Evolutionary conservation across 345 rosid genomes (phyloP).

Genomic region (Zanthoxylum bungeanum): DNA sequence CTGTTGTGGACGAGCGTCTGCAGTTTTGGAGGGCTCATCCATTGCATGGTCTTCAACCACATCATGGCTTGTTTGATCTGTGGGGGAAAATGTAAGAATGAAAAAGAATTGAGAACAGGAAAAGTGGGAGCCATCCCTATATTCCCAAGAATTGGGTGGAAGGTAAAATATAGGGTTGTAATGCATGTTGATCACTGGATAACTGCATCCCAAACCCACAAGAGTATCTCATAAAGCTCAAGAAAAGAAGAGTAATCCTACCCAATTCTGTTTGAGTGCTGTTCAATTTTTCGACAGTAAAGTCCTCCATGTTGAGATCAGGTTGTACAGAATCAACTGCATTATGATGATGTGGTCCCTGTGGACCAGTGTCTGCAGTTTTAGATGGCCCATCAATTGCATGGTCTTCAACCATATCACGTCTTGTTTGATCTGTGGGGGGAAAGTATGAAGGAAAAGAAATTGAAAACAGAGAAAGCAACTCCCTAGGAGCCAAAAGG

Average conservation of each 20-base stretch:
- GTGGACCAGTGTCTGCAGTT: conserved; percentile 27
- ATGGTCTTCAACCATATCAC: conserved; percentile 30
- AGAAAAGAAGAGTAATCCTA: background rate
- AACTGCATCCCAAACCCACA: background rate
- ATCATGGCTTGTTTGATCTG: conserved; percentile 39
- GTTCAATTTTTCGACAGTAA: background rate
- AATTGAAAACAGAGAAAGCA: conserved; percentile 3
- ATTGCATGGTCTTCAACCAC: conserved; percentile 27
- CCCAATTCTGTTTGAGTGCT: background rate
- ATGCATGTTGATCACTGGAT: background rate
- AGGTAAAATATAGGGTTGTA: background rate
- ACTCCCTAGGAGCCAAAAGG: background rate
- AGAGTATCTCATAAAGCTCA: background rate
- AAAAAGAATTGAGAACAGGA: conserved; percentile 13
- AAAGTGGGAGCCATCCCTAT: background rate
- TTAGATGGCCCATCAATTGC: conserved; percentile 24
- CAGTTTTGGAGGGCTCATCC: conserved; percentile 26
- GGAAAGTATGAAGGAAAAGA: background rate
- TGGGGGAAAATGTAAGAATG: background rate
- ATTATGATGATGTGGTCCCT: conserved; percentile 15
- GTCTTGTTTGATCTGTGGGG: conserved; percentile 35
- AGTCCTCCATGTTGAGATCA: background rate
- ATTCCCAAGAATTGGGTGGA: too few species aligned
- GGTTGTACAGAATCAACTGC: conserved; percentile 23
- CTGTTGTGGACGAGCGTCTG: conserved; percentile 27